Base-by-base conservation (phyloP, 345 rosid genomes). In the Gossypium sturtianum region DNA sequence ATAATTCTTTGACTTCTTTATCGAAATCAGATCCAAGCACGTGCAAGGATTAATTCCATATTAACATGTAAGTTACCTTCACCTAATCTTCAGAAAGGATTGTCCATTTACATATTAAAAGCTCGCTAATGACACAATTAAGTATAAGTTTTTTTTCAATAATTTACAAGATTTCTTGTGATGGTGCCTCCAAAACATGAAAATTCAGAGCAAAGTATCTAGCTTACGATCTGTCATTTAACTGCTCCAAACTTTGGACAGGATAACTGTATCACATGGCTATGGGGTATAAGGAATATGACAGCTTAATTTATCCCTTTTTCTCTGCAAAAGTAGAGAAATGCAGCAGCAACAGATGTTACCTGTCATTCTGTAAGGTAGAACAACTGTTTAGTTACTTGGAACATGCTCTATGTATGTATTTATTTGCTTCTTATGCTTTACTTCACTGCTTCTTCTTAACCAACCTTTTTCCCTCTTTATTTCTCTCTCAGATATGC, bases 391-490 rank as follows among this genome's bases (percentile, higher is more conserved):
- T 59, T 67, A 58, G 4, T 58, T 58, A 53, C 80, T 80, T 73
- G 61, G 49, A 22, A 78, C 76, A 75, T 38, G 78, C 78, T 58
- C 78, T 47, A 44, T 61, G 76, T 49, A 23, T 53, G 17, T 54
- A 54, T 54, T 17, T 22, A 64, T 51, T 41, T 56, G 70, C 74
- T 73, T 74, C 75, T 22, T 80, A 75, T 70, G 78, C 68, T 80
- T 72, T 59, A 75, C 83, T 77, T 57, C 66, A 75, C 44, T 54
- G 58, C 20, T 67, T n/a, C 27, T 29, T 71, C 27, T 20, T 57
- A 57, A 45, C 44, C 9, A 16, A 44, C 15, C 62, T 29, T 20
- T 22, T 10, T 64, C 23, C 41, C 41, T 34, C 22, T 15, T 62
- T 58, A 54, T 77, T 80, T 41, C 52, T 64, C 56, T 60, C 54